A percentile compares a stretch with the other conserved stretches of the same genome.
Conservation (phyloP, 352 stramenopile genomes). For the Phytophthora meadii region DNA sequence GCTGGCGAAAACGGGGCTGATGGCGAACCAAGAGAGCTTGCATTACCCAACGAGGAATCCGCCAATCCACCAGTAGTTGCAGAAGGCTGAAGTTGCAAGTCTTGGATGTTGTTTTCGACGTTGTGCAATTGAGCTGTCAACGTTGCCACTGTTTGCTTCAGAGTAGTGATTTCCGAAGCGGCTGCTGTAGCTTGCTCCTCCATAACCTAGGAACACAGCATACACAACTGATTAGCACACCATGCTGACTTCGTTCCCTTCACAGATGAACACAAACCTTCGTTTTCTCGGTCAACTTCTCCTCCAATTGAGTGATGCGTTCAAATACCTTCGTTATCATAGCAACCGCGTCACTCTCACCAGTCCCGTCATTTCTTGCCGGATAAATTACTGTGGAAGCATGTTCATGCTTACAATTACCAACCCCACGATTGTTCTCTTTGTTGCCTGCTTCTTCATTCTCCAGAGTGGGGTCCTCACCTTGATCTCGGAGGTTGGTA, state of each 20-base stretch:
- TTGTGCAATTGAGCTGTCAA: constrained; percentile 52
- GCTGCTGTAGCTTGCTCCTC: constrained; percentile 43
- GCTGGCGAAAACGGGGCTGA: constrained; percentile 44
- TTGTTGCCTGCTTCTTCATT: constrained; percentile 3
- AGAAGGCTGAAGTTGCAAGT: constrained; percentile 44
- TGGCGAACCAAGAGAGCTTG: constrained; percentile 38
- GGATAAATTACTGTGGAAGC: neutral
- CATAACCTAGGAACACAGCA: constrained; percentile 35
- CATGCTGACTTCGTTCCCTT: neutral
- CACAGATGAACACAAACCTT: constrained; percentile 38
- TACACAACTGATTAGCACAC: neutral
- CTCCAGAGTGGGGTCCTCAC: constrained; percentile 7
- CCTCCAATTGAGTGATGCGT: constrained; percentile 50
- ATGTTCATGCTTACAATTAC: constrained; percentile 6
- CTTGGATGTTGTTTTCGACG: constrained; percentile 51
- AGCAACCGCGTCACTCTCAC: constrained; percentile 14
- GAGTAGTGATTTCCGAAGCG: constrained; percentile 41
- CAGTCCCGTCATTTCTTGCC: neutral
- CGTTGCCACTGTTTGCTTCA: constrained; percentile 57
- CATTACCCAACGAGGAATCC: constrained; percentile 32
- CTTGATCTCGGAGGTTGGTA: constrained; percentile 7
- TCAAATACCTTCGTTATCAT: constrained; percentile 43
- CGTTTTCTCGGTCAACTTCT: constrained; percentile 48
- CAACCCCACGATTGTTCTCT: neutral
- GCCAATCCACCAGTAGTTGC: constrained; percentile 25